Conservation (phyloP, 192 early-diverging fungal species). For the Podila clonocystis region DNA sequence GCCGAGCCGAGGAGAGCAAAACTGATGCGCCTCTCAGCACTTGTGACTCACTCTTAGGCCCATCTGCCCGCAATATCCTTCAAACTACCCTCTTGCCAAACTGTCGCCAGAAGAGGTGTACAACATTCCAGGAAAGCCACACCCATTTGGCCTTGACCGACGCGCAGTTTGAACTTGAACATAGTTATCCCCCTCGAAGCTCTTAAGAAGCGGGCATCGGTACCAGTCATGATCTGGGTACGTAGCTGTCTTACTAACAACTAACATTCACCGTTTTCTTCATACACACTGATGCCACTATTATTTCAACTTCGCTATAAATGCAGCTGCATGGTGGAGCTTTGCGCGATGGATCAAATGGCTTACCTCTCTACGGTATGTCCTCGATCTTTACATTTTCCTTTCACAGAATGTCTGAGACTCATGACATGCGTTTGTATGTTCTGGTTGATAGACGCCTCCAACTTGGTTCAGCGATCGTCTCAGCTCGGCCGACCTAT, state of each 20-base stretch:
- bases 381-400: background rate
- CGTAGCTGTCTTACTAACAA: no score
- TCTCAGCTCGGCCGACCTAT: no score
- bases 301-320: no score
- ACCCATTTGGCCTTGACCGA: constrained; percentile 17
- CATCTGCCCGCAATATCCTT: constrained; percentile 8
- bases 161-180: constrained; percentile 22
- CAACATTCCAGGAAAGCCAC: background rate
- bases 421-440: no score
- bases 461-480: no score
- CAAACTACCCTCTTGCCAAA: background rate
- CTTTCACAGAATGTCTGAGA: no score
- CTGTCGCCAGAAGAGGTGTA: background rate
- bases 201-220: background rate
- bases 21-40: background rate
- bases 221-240: constrained; percentile 34
- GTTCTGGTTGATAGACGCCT: no score
- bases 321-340: constrained; percentile 14
- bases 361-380: constrained; percentile 20
- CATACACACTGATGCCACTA: no score
- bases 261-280: no score
- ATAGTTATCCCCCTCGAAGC: constrained; percentile 19
- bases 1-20: no score
- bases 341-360: constrained; percentile 23
- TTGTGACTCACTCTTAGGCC: background rate